Conservation (phyloP, 768 basidiomycete genomes). For the Pleurotus citrinopileatus region DNA sequence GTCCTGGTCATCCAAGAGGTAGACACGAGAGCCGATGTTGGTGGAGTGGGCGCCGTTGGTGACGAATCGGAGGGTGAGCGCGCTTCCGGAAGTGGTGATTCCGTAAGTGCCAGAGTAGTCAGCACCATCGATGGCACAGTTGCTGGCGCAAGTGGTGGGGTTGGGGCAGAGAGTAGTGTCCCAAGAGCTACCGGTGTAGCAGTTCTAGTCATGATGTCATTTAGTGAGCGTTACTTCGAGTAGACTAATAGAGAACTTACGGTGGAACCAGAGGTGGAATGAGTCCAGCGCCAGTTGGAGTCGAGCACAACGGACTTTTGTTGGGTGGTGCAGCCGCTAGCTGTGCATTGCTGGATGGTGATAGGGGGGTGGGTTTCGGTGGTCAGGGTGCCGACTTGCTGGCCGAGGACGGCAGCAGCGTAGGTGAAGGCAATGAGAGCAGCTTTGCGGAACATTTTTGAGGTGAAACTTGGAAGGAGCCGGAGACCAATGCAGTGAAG, state of each 20-base stretch:
- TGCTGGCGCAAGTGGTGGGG: conserved; percentile 42
- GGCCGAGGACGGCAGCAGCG: conserved; percentile 35
- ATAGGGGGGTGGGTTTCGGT: conserved; percentile 48
- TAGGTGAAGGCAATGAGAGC: conserved; percentile 31
- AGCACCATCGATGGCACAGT: conserved; percentile 42
- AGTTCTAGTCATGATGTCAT: conserved; percentile 28
- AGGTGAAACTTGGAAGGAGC: background rate
- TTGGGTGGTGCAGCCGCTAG: conserved; percentile 35
- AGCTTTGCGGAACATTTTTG: conserved; percentile 30
- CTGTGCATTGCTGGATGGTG: conserved; percentile 40
- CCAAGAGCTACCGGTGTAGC: conserved; percentile 59
- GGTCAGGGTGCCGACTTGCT: conserved; percentile 46
- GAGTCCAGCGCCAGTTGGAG: conserved; percentile 53
- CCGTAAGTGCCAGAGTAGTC: conserved; percentile 50
- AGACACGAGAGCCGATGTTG: conserved; percentile 32
- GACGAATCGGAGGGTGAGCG: conserved; percentile 48
- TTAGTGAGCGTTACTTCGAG: no score
- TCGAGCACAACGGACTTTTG: conserved; percentile 41
- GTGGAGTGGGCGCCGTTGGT: conserved; percentile 29
- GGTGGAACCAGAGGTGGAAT: conserved; percentile 24
- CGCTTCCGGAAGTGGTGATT: conserved; percentile 42
- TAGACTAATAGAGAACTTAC: background rate
- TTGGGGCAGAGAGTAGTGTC: conserved; percentile 49
- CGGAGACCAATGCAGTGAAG: conserved; percentile 36
- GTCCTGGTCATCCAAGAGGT: background rate